These are phyloP conservation scores for Cylindrotheca fusiformis DNA, from an alignment of 108 stramenopile species.

Conservation along the genomic window DNA sequence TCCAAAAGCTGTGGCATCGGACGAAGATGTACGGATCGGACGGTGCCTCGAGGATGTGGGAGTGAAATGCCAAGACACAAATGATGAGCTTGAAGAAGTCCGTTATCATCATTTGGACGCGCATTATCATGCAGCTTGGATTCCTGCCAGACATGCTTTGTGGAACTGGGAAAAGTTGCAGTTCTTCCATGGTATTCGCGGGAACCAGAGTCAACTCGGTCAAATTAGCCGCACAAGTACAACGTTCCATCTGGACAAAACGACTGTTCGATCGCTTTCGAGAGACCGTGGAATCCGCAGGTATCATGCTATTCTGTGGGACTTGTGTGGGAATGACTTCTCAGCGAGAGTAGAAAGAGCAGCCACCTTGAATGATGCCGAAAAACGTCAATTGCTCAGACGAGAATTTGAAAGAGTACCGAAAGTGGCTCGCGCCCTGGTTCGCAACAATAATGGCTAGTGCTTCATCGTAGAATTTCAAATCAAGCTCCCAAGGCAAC, in stretches of 20 bases:
- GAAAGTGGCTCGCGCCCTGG: too few relatives aligned
- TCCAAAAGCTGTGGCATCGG: conserved; percentile 38
- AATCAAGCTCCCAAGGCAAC: too few relatives aligned
- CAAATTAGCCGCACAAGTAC: conserved; percentile 20
- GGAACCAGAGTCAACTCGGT: conserved; percentile 14
- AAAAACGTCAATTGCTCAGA: too few relatives aligned
- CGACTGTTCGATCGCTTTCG: background rate
- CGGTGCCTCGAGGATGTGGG: conserved; percentile 48
- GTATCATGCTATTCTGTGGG: conserved; percentile 37
- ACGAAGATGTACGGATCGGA: conserved; percentile 77
- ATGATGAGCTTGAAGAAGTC: conserved; percentile 29
- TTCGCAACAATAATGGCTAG: too few relatives aligned
- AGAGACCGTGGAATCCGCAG: conserved; percentile 26
- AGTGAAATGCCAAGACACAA: conserved; percentile 32
- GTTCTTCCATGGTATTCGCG: conserved; percentile 17
- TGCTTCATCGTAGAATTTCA: too few relatives aligned
- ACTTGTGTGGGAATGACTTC: conserved; percentile 13
- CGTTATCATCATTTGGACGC: conserved; percentile 35
- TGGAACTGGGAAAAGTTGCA: conserved; percentile 20
- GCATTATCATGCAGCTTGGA: conserved; percentile 28
- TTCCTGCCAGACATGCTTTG: background rate
- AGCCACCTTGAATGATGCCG: too few relatives aligned
- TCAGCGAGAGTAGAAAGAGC: conserved; percentile 1
- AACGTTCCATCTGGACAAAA: conserved; percentile 25
- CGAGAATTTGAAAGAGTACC: too few relatives aligned